Conservation (phyloP, 441 rosid species). For the Corymbia citriodora region DNA sequence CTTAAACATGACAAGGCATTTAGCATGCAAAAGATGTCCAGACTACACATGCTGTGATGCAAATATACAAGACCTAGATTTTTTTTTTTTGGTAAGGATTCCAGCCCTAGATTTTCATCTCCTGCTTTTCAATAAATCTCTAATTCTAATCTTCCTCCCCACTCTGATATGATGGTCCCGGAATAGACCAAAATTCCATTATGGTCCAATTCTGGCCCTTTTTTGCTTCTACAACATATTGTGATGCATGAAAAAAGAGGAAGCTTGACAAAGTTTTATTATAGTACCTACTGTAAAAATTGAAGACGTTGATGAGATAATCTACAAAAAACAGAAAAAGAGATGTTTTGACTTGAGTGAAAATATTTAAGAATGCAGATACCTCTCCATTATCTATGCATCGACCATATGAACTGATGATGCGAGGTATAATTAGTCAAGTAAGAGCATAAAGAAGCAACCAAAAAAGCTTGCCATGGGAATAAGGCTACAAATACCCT, state of each 20-base stretch:
- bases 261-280: not conserved
- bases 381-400: not conserved
- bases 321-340: not conserved
- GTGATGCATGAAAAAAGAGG: not conserved
- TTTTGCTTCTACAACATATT: not conserved
- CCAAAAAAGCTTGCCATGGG: not conserved
- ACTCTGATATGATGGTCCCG: no score
- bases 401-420: not conserved
- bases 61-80: not conserved
- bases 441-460: not conserved
- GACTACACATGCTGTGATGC: not conserved
- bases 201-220: no score
- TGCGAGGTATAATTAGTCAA: not conserved
- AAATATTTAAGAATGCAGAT: not conserved
- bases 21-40: not conserved
- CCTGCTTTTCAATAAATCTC: no score
- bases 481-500: not conserved
- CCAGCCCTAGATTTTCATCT: not conserved
- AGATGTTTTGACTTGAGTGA: not conserved
- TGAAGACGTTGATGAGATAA: not conserved
- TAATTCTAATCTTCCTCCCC: no score
- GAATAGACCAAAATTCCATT: no score
- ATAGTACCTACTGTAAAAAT: not conserved
- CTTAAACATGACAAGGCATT: not conserved
- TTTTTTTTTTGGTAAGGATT: no score